These are phyloP conservation scores for Pezicula neosporulosa DNA, from an alignment of 2,329 filamentous ascomycete species.

Conservation along the genomic window DNA sequence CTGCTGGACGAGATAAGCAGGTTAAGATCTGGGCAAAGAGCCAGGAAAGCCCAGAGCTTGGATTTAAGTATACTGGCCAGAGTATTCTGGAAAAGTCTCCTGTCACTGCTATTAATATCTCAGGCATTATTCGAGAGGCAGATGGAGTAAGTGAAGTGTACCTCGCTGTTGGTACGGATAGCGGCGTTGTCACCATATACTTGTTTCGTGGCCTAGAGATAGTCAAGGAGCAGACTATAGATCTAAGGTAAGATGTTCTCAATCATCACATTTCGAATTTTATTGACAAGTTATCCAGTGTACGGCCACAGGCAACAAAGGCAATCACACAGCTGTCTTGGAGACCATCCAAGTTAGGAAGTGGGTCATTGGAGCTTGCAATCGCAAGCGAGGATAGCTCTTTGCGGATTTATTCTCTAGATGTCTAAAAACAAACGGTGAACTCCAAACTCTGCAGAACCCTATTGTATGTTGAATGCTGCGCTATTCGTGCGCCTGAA, in stretches of 20 bases:
- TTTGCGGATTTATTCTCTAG: constrained; percentile 49
- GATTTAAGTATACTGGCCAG: constrained; percentile 39
- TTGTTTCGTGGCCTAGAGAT: constrained; percentile 12
- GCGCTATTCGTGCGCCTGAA: constrained; percentile 10
- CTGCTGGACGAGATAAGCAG: constrained; percentile 84
- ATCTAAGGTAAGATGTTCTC: constrained; percentile 16
- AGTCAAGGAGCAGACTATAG: constrained; percentile 12
- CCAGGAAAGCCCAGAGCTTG: constrained; percentile 25
- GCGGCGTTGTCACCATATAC: constrained; percentile 26
- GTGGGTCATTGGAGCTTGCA: constrained; percentile 20
- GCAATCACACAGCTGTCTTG: constrained; percentile 57
- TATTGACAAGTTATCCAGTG: constrained; percentile 27
- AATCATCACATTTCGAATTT: not conserved
- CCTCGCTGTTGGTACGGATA: constrained; percentile 57
- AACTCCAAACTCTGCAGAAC: not conserved
- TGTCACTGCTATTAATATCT: constrained; percentile 70
- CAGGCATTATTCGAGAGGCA: constrained; percentile 29
- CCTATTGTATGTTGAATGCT: constrained; percentile 25
- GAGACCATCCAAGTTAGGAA: constrained; percentile 44
- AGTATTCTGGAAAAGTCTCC: constrained; percentile 50
- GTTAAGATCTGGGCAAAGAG: constrained; percentile 64
- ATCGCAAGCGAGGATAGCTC: constrained; percentile 54
- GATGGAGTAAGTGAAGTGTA: constrained; percentile 29
- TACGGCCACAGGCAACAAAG: constrained; percentile 39
- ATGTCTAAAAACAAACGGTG: not conserved